A percentile compares a stretch with the other conserved stretches of the same genome.
Conservation (phyloP, 2,329 filamentous ascomycete species). For the Dactylonectria macrodidyma region DNA sequence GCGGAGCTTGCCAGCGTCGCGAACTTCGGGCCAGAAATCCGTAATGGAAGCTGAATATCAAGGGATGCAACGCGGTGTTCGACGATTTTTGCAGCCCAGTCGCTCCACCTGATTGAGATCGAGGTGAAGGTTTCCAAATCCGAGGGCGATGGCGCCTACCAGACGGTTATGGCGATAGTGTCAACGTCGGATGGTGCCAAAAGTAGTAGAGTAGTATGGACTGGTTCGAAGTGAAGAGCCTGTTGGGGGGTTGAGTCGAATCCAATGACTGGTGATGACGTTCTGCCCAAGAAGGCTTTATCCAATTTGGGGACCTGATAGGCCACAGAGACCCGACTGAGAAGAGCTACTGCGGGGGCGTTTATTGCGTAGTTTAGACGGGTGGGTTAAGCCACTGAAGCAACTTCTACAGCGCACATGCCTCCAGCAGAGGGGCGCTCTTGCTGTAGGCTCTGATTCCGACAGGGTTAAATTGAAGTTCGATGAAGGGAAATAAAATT, state of each 20-base stretch:
- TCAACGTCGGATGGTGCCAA: no score
- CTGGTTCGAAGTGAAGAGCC: no score
- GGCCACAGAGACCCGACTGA: no score
- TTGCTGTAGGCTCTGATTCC: background rate
- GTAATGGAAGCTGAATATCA: slow-evolving; percentile 40
- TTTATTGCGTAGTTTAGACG: no score
- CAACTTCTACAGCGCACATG: background rate
- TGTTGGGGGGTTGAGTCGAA: no score
- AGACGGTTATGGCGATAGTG: slow-evolving; percentile 13
- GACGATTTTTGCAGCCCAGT: slow-evolving; percentile 34
- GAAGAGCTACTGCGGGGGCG: no score
- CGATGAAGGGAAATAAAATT: background rate
- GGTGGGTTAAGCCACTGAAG: no score
- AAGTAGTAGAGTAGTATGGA: no score
- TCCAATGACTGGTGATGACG: no score
- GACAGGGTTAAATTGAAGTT: background rate
- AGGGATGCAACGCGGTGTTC: slow-evolving; percentile 38
- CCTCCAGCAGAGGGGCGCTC: background rate
- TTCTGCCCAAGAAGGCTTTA: no score
- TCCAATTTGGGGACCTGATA: no score
- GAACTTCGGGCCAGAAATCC: slow-evolving; percentile 6
- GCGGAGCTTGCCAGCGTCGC: no score
- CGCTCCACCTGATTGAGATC: slow-evolving; percentile 42
- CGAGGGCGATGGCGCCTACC: slow-evolving; percentile 31
- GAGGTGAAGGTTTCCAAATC: slow-evolving; percentile 34